A percentile compares a stretch with the other conserved stretches of the same genome.
These are phyloP conservation scores for Dacryopinax primogenitus DNA, from an alignment of 768 basidiomycete species.

Conservation along the genomic window DNA sequence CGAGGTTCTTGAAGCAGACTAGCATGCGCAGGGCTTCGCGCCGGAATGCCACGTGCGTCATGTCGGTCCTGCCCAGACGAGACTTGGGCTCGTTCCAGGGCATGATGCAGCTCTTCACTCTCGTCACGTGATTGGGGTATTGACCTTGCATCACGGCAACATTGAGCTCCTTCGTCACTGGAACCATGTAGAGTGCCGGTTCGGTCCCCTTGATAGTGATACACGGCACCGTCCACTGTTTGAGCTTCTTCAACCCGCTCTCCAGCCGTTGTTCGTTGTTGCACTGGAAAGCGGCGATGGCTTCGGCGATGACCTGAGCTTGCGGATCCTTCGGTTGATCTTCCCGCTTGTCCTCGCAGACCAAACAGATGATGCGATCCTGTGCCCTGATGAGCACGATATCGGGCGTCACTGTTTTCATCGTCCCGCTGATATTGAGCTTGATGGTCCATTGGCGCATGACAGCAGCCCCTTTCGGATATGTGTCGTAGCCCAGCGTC, in stretches of 20 bases:
- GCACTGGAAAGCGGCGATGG: constrained; percentile 23
- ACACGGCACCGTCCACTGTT: constrained; percentile 12
- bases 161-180: constrained; percentile 17
- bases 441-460: constrained; percentile 16
- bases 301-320: constrained; percentile 26
- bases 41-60: too few relatives aligned
- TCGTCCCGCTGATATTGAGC: constrained; percentile 21
- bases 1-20: too few relatives aligned
- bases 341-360: constrained; percentile 20
- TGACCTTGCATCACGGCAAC: constrained; percentile 16
- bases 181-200: constrained; percentile 18
- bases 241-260: background rate
- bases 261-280: constrained; percentile 22
- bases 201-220: constrained; percentile 17
- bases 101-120: background rate
- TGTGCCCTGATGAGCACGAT: constrained; percentile 23
- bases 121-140: background rate
- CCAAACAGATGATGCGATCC: constrained; percentile 19
- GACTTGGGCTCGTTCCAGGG: background rate
- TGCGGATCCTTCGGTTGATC: constrained; percentile 23
- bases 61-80: too few relatives aligned
- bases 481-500: background rate
- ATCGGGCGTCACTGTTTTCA: constrained; percentile 19
- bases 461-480: background rate
- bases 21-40: too few relatives aligned